phyloP scores from a whole-genome alignment of 192 early-diverging fungal genomes.

The Neocallimastix lanati region DNA sequence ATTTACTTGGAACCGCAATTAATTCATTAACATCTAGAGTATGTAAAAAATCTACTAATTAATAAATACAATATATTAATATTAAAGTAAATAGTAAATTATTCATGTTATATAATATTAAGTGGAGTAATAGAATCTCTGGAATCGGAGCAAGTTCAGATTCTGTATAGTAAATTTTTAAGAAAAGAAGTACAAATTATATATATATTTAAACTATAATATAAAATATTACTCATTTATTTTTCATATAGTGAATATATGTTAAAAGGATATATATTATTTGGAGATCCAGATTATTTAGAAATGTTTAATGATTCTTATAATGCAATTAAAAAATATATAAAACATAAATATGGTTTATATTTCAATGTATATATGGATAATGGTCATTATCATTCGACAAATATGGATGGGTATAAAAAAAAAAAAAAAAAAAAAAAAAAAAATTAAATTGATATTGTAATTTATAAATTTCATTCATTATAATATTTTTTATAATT shows the following conservation, averaged over 20 bases:
- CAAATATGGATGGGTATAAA: conserved; percentile 28
- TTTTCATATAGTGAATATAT: conserved; percentile 61
- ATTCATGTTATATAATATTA: no score
- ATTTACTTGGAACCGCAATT: conserved; percentile 73
- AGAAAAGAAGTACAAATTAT: no score
- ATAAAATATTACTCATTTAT: no score
- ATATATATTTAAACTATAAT: no score
- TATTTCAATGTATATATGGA: conserved; percentile 12
- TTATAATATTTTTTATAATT: no score
- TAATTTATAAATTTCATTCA: no score
- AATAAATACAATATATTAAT: not conserved
- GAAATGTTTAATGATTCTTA: conserved; percentile 61
- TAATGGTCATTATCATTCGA: not conserved
- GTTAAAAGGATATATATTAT: conserved; percentile 70
- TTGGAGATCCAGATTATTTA: conserved; percentile 63
- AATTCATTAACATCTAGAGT: conserved; percentile 4
- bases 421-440: no score
- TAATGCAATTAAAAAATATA: conserved; percentile 34
- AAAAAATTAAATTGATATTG: no score
- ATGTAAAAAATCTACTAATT: not conserved
- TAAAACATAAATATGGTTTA: conserved; percentile 51
- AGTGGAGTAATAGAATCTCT: no score
- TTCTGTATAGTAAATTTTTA: no score
- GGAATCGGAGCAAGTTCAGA: no score
- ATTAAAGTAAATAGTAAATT: no score